phyloP scores from a whole-genome alignment of 108 stramenopile genomes.

The Nitzschia inconspicua region DNA sequence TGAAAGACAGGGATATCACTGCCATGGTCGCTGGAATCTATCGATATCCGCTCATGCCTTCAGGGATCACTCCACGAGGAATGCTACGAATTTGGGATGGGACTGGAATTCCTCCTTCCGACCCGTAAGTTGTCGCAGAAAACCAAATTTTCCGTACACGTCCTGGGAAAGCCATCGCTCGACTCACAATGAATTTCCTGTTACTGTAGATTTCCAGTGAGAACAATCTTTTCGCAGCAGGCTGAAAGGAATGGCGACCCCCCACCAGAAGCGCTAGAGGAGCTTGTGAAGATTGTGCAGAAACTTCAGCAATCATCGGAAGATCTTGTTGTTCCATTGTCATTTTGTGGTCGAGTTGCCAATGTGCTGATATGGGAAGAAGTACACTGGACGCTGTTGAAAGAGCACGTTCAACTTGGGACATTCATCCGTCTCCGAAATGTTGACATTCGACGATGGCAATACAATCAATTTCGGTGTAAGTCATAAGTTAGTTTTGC shows the following conservation, averaged over 20 bases:
- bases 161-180: too few relatives aligned
- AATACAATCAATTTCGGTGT: conserved; percentile 21
- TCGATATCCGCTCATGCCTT: conserved; percentile 12
- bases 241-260: conserved; percentile 42
- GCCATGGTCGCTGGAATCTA: conserved; percentile 65
- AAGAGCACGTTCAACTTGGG: conserved; percentile 43
- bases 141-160: neutral
- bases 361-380: conserved; percentile 80
- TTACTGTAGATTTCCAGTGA: conserved; percentile 30
- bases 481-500: too few relatives aligned
- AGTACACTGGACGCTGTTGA: conserved; percentile 65
- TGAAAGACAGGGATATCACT: conserved; percentile 55
- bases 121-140: conserved; percentile 42
- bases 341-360: conserved; percentile 68
- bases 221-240: neutral
- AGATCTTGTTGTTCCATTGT: conserved; percentile 21
- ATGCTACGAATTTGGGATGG: conserved; percentile 88
- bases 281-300: conserved; percentile 33
- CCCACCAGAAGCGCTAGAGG: conserved; percentile 41
- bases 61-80: conserved; percentile 30
- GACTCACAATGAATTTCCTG: too few relatives aligned
- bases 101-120: conserved; percentile 66
- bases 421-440: conserved; percentile 78
- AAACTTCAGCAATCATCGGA: neutral
- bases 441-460: conserved; percentile 37